Conservation (phyloP, 306 rosid species). For the Acacia crassicarpa region DNA sequence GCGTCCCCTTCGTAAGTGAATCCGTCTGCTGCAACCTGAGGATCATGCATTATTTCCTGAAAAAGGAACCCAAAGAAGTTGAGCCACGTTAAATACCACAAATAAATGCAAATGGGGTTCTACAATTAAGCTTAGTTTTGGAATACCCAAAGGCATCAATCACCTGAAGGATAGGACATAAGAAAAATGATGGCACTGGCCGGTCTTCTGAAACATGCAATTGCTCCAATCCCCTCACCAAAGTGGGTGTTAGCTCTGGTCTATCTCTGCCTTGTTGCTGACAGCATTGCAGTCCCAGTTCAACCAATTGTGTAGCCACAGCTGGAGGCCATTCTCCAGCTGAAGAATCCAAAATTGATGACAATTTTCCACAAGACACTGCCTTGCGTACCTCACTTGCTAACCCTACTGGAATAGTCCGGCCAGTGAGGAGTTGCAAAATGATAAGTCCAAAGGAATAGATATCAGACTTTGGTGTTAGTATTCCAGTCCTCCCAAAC, state of each 20-base stretch:
- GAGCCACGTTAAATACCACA: conserved; percentile 16
- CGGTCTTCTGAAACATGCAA: conserved; percentile 71
- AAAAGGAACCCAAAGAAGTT: conserved; percentile 30
- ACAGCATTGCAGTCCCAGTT: conserved; percentile 81
- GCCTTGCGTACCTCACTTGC: conserved; percentile 60
- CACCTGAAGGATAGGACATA: conserved; percentile 87
- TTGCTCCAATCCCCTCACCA: conserved; percentile 77
- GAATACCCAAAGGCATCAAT: not conserved
- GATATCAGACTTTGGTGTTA: conserved; percentile 76
- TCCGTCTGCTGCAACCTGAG: conserved; percentile 88
- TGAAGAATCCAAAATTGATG: conserved; percentile 65
- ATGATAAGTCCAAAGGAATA: conserved; percentile 83
- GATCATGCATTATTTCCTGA: conserved; percentile 95
- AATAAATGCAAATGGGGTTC: conserved; percentile 5
- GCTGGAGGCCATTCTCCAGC: conserved; percentile 79
- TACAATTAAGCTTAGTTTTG: conserved; percentile 5
- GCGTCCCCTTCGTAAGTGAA: conserved; percentile 97
- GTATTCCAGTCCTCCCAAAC: conserved; percentile 64
- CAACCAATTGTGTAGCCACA: conserved; percentile 55
- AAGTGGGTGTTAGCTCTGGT: conserved; percentile 71
- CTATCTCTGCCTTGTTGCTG: conserved; percentile 63
- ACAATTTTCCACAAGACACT: conserved; percentile 51
- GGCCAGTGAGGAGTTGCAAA: conserved; percentile 79
- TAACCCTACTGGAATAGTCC: conserved; percentile 58
- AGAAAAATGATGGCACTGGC: conserved; percentile 70